Base-by-base conservation (phyloP, 176 grass and related monocot species). In the Tillandsia leiboldiana region DNA sequence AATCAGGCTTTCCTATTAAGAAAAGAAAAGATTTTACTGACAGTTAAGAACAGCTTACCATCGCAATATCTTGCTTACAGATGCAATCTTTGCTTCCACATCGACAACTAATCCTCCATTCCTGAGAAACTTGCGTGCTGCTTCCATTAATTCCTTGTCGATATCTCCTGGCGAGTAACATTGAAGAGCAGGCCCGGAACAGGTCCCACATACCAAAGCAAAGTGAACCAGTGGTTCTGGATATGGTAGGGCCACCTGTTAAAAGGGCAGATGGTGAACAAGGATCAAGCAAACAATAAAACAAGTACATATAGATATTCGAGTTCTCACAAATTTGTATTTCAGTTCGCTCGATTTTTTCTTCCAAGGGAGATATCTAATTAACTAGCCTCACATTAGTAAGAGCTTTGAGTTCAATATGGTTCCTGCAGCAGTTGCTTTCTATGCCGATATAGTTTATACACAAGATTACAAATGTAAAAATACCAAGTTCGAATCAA, bases 201-300 rank as follows among this genome's bases (percentile, higher is more conserved):
- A 84, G 58, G 92, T 89, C 15, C 92, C 88, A 84, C 58, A 87
- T 67, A 96, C 88, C 86, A 96, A 85, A 65, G 92, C 85, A 87
- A 96, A 96, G 83, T 96, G 92, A 86, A 89, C 83, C 67, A 96
- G 76, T 66, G 92, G 88, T 84, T 96, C 92, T 71, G 79, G 75
- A 72, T 96, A 85, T 69, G 86, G 82, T 49, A 96, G 78, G 9
- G 81, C 78, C 59, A 92, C 92, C 92, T 96, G 73, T 23, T 68
- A 86, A 15, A 81, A 73, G 81, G 66, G 72, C 75, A 62, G 1
- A 69, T 80, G 5, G 66, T 57, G 20, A 28, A 49, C 24, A 68
- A 81, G 10, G 50, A n/a, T 62, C 10, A 50, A 50, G 26, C 20
- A 50, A 67, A 66, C 5, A 28, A 28, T 67, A 53, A 29, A 6